Conservation (phyloP, 495 filamentous ascomycete genomes). For the Pyrenula aspistea region DNA sequence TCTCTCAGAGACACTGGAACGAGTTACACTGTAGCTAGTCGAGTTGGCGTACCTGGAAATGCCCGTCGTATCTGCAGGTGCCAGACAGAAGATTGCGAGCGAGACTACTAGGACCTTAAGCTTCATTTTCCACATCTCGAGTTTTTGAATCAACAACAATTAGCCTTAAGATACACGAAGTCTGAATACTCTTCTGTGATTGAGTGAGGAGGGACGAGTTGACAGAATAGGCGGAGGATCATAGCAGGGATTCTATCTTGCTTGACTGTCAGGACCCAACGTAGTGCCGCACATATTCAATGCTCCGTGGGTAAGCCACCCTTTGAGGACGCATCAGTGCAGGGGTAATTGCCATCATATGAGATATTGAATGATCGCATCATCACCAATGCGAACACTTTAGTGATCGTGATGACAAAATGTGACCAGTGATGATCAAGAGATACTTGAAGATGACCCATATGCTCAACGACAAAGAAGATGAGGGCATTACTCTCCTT, state of each 20-base stretch:
- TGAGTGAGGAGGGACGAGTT: neutral
- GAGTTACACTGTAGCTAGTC: neutral
- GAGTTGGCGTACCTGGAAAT: neutral
- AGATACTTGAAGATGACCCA: neutral
- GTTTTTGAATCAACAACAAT: too few relatives aligned
- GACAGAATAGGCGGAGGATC: neutral
- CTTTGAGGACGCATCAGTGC: neutral
- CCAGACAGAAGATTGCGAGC: neutral
- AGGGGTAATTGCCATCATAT: neutral
- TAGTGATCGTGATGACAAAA: neutral
- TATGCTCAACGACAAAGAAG: neutral
- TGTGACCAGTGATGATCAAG: neutral
- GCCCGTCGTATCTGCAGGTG: neutral
- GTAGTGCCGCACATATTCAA: neutral
- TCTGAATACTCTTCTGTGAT: neutral
- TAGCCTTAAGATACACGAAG: too few relatives aligned
- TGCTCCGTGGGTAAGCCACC: neutral
- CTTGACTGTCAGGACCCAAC: neutral
- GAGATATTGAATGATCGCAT: neutral
- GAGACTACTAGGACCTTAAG: too few relatives aligned
- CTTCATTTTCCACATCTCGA: too few relatives aligned
- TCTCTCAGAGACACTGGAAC: too few relatives aligned
- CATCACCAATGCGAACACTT: neutral
- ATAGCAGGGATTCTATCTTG: neutral
- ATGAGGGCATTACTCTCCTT: too few relatives aligned